These are phyloP conservation scores for Saccharomyces eubayanus DNA, from an alignment of 805 yeast species.

Conservation along the genomic window DNA sequence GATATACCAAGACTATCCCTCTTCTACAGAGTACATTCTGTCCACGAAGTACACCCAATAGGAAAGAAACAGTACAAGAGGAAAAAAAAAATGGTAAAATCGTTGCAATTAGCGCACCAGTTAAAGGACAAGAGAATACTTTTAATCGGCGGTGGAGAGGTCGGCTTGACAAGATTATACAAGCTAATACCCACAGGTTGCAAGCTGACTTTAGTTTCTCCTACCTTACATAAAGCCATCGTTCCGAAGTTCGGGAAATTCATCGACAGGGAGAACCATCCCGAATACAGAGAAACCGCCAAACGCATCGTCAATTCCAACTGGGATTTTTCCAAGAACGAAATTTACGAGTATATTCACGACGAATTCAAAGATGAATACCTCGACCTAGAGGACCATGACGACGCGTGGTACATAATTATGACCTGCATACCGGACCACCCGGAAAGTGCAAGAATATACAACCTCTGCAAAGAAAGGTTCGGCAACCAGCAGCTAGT, in stretches of 20 bases:
- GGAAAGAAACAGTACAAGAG: background rate
- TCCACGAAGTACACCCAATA: background rate
- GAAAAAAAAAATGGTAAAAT: constrained; percentile 10
- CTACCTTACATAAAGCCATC: constrained; percentile 15
- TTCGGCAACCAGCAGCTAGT: constrained; percentile 26
- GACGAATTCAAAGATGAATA: constrained; percentile 11
- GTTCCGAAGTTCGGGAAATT: constrained; percentile 7
- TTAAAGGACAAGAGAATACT: constrained; percentile 20
- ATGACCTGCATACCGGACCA: constrained; percentile 27
- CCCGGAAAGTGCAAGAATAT: constrained; percentile 16
- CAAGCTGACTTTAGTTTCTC: constrained; percentile 24
- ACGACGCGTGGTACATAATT: constrained; percentile 22
- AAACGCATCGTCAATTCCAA: constrained; percentile 5
- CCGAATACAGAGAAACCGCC: background rate
- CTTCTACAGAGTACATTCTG: background rate
- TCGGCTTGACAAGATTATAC: constrained; percentile 25
- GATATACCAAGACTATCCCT: background rate
- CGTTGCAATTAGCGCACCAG: constrained; percentile 27
- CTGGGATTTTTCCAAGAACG: constrained; percentile 9
- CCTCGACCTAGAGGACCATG: constrained; percentile 11
- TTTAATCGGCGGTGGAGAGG: constrained; percentile 31
- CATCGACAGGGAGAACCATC: background rate
- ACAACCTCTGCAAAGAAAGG: constrained; percentile 13
- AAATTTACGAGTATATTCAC: constrained; percentile 13
- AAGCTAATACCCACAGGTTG: constrained; percentile 30